Percentiles rank a stretch among this genome's conserved stretches.
Conservation (phyloP, 306 rosid genomes). For the Malus sylvestris region DNA sequence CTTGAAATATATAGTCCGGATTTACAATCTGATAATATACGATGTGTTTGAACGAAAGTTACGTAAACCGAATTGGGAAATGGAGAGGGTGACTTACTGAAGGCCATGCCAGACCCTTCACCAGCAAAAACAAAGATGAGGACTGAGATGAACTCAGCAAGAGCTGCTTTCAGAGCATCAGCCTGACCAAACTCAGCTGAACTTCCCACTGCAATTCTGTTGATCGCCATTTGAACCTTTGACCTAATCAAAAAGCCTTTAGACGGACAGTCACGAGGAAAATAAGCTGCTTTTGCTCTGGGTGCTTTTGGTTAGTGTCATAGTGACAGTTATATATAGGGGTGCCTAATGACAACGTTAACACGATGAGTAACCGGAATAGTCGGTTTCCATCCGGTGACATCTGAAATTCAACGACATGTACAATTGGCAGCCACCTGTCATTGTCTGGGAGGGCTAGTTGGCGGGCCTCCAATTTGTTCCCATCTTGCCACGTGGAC, state of each 20-base stretch:
- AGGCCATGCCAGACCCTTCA: constrained; percentile 73
- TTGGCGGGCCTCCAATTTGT: constrained; percentile 43
- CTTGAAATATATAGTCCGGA: background rate
- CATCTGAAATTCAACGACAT: constrained; percentile 9
- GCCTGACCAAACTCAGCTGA: constrained; percentile 32
- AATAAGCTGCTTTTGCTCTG: background rate
- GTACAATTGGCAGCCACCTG: constrained; percentile 14
- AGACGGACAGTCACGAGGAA: background rate
- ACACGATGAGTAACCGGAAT: constrained; percentile 11
- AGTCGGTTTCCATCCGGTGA: constrained; percentile 19
- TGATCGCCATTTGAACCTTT: constrained; percentile 36
- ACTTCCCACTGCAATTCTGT: constrained; percentile 44
- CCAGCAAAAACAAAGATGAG: constrained; percentile 72
- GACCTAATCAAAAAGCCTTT: background rate
- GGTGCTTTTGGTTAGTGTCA: background rate
- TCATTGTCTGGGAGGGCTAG: constrained; percentile 6
- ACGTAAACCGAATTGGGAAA: background rate
- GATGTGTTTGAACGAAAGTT: background rate
- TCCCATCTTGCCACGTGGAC: constrained; percentile 43
- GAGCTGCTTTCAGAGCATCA: constrained; percentile 48
- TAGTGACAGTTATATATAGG: constrained; percentile 18
- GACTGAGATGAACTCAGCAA: constrained; percentile 66
- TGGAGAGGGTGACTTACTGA: constrained; percentile 29
- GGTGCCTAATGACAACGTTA: background rate
- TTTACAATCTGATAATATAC: background rate